phyloP scores from a whole-genome alignment of 208 protist species.

The Leishmania amazonensis region DNA sequence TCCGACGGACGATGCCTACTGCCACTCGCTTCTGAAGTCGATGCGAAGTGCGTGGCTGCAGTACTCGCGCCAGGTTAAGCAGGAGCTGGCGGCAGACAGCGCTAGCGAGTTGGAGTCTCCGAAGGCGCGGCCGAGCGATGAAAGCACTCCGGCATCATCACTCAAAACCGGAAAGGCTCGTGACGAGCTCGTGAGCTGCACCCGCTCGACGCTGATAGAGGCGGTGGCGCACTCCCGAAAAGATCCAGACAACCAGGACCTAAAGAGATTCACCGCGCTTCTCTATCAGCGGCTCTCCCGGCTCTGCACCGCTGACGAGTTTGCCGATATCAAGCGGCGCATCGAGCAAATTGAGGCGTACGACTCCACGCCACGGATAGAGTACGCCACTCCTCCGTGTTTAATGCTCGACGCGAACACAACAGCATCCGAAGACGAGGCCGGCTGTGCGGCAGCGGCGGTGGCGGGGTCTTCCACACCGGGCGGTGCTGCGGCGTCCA shows the following conservation, averaged over 20 bases:
- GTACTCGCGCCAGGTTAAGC: constrained; percentile 52
- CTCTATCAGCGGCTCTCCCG: constrained; percentile 57
- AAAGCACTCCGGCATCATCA: background rate
- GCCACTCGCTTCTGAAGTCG: constrained; percentile 54
- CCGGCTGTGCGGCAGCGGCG: background rate
- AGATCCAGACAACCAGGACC: constrained; percentile 36
- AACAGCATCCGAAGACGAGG: constrained; percentile 67
- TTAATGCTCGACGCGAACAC: constrained; percentile 69
- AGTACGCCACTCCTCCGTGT: constrained; percentile 42
- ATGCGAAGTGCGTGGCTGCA: constrained; percentile 62
- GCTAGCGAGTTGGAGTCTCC: constrained; percentile 5
- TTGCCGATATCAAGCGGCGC: constrained; percentile 41
- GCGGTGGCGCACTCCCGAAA: constrained; percentile 39
- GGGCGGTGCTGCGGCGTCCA: background rate
- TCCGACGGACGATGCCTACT: constrained; percentile 38
- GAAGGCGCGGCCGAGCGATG: background rate
- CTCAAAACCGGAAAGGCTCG: constrained; percentile 14
- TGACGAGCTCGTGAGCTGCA: constrained; percentile 51
- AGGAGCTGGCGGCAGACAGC: constrained; percentile 10
- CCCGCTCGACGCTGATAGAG: constrained; percentile 48
- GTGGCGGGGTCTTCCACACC: background rate
- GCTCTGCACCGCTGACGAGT: constrained; percentile 48
- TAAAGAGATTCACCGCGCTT: constrained; percentile 55
- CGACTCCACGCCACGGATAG: constrained; percentile 27
- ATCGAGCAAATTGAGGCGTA: constrained; percentile 34